Evolutionary conservation across 2,329 filamentous ascomycete species (phyloP), one percentile per base, ranked within the genome.

Genomic region (Volutella citrinella): DNA sequence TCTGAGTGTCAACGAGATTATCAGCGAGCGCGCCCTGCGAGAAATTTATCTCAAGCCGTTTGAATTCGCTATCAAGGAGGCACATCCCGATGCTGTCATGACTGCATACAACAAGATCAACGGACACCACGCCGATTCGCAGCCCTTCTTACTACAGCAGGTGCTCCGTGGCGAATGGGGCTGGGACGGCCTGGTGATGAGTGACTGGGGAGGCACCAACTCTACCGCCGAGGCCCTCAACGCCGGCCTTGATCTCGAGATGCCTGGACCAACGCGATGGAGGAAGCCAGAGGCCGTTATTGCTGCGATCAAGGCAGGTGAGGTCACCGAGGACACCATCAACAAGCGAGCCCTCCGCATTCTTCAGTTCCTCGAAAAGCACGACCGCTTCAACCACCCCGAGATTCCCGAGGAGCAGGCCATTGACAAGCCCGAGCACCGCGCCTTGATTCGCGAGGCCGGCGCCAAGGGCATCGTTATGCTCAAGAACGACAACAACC

Each of bases 401-500:
- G 19, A 34, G 1, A 45, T 42, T 15, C 30, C 38, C 25, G 33
- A 34, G 6, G 47, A 49, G 23, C 30, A 46, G 19, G 43, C 42
- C 11, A 23, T 46, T 28, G 38, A 53, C 34, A 48, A 41, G 22
- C 55, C 52, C 11, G 55, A 61, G 30, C 40, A 48, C 20, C 36
- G 28, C 12, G 31, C 31, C 10, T 30, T 49, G 5, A 47, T 49
- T 20, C 36, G 46, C 11, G 38, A 46, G 17, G 43, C 40, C 11
- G 42, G 41, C 12, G 30, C 42, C 11, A 72, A 82, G 53, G 78
- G 78, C 2, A 52, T 82, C 20, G 79, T 77, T 1, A 59, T 83
- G 7, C 58, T 83, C 34, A 82, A 82, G 56, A 82, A 82, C 42
- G 69, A 80, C 36, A 67, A 69, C 3, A 59, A 57, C 5, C 54